Conservation (phyloP, 331 rosid species). For the Rosa hybrid region DNA sequence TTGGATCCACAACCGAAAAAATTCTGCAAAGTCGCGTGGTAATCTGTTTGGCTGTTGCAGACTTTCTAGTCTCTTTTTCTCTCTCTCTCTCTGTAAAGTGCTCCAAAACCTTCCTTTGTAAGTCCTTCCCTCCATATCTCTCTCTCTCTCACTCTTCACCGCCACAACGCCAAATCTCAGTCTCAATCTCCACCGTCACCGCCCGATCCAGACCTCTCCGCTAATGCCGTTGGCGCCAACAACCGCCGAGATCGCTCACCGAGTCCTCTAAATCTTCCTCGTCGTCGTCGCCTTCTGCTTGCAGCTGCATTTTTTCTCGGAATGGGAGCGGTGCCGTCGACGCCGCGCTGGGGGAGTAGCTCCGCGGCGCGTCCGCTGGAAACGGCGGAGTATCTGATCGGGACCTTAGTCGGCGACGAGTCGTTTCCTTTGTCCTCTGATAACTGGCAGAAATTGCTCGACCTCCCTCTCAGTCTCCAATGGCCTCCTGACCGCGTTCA, state of each 20-base stretch:
- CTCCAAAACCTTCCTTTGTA: conserved; percentile 29
- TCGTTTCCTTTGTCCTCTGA: conserved; percentile 87
- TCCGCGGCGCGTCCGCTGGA: conserved; percentile 57
- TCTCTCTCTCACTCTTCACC: conserved; percentile 30
- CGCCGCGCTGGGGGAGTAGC: conserved; percentile 59
- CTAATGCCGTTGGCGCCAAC: conserved; percentile 51
- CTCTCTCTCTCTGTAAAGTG: conserved; percentile 25
- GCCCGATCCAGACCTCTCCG: conserved; percentile 29
- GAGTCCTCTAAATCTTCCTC: conserved; percentile 27
- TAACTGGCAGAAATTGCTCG: conserved; percentile 88
- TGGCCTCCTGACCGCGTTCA: conserved; percentile 79
- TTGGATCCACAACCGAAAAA: conserved; percentile 15
- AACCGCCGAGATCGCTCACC: conserved; percentile 25
- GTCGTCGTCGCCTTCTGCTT: neutral
- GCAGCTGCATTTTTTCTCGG: neutral
- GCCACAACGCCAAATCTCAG: conserved; percentile 23
- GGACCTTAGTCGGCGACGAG: conserved; percentile 73
- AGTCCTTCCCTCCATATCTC: conserved; percentile 29
- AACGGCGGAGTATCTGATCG: conserved; percentile 86
- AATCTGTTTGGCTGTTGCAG: neutral
- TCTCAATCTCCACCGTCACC: conserved; percentile 7
- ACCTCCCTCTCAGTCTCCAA: conserved; percentile 75
- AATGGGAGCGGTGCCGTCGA: conserved; percentile 94
- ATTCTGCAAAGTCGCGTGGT: conserved; percentile 19
- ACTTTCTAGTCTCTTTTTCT: conserved; percentile 13